Conservation (phyloP, 2,329 filamentous ascomycete species). For the Colletotrichum sp. region DNA sequence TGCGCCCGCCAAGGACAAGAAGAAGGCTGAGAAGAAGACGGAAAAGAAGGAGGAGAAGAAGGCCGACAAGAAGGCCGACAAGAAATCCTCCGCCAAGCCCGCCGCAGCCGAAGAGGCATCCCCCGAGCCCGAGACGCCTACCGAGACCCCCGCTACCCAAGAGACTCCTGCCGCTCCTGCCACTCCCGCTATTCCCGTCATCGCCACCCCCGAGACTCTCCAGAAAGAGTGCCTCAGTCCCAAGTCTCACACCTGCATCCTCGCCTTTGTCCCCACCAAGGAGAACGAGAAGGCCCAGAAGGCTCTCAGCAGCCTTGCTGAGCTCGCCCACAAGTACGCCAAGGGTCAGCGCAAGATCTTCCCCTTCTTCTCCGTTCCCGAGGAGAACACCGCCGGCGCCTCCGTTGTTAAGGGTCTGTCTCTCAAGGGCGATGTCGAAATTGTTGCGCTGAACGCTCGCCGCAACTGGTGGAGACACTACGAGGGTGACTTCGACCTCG, state of each 20-base stretch:
- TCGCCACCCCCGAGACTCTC: slow-evolving; percentile 69
- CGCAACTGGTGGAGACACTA: slow-evolving; percentile 86
- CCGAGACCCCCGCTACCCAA: slow-evolving; percentile 36
- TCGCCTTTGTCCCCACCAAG: slow-evolving; percentile 69
- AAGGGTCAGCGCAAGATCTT: slow-evolving; percentile 73
- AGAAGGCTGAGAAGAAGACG: slow-evolving; percentile 43
- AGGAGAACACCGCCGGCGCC: slow-evolving; percentile 33
- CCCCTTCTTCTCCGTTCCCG: slow-evolving; percentile 80
- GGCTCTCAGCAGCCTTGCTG: slow-evolving; percentile 68
- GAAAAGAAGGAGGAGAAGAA: slow-evolving; percentile 24
- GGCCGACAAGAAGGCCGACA: slow-evolving; percentile 7
- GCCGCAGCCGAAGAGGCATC: slow-evolving; percentile 22
- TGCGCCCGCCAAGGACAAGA: slow-evolving; percentile 54
- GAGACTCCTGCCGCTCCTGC: slow-evolving; percentile 26
- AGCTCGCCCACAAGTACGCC: slow-evolving; percentile 78
- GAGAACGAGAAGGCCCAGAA: slow-evolving; percentile 57
- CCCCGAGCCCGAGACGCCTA: slow-evolving; percentile 40
- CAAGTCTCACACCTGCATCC: slow-evolving; percentile 82
- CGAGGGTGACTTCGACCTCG: slow-evolving; percentile 61
- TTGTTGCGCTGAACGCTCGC: slow-evolving; percentile 85
- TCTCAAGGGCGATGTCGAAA: slow-evolving; percentile 66
- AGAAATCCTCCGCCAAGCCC: slow-evolving; percentile 6
- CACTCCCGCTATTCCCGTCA: slow-evolving; percentile 67
- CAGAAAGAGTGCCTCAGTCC: slow-evolving; percentile 73
- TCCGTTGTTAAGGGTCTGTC: slow-evolving; percentile 65